Percentiles rank a stretch among this genome's conserved stretches.
These are phyloP conservation scores for Leucosporidium yakuticum DNA, from an alignment of 768 basidiomycete species.

Conservation along the genomic window DNA sequence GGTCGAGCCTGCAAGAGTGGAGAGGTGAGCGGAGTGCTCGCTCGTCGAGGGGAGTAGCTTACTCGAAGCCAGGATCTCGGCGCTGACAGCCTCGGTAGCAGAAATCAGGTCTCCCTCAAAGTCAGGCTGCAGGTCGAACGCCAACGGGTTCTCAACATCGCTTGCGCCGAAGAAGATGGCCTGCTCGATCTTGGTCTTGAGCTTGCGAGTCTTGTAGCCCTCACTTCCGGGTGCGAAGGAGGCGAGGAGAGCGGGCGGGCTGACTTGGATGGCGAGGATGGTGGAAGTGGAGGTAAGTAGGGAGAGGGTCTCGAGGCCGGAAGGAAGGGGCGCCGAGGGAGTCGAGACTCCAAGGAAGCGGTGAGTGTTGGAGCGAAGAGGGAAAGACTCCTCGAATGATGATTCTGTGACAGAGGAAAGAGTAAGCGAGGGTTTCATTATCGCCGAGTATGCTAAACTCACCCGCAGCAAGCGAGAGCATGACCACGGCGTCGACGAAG, in stretches of 20 bases:
- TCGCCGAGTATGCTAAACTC: not conserved
- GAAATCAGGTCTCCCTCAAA: slow-evolving; percentile 42
- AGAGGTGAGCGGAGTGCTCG: not conserved
- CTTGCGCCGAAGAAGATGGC: slow-evolving; percentile 46
- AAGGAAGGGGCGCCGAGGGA: not conserved
- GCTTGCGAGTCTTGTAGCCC: slow-evolving; percentile 38
- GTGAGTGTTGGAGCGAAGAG: slow-evolving; percentile 42
- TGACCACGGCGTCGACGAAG: slow-evolving; percentile 43
- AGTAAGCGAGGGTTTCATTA: too few relatives aligned
- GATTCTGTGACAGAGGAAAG: slow-evolving; percentile 22
- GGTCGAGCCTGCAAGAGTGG: slow-evolving; percentile 49
- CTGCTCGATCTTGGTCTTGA: slow-evolving; percentile 46
- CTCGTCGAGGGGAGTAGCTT: slow-evolving; percentile 14
- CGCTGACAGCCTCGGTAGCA: slow-evolving; percentile 43
- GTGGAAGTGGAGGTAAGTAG: slow-evolving; percentile 30
- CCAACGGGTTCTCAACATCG: slow-evolving; percentile 44
- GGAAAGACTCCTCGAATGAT: slow-evolving; percentile 44
- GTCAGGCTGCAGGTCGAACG: slow-evolving; percentile 42
- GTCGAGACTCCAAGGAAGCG: slow-evolving; percentile 43
- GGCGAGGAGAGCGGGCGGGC: slow-evolving; percentile 3
- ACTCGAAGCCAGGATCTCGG: slow-evolving; percentile 62
- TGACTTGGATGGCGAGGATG: slow-evolving; percentile 19
- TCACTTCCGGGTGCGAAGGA: slow-evolving; percentile 10
- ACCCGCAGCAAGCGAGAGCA: slow-evolving; percentile 38
- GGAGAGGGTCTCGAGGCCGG: slow-evolving; percentile 11